Base-by-base conservation (phyloP, 2,329 filamentous ascomycete genomes). In the Beauveria australis region DNA sequence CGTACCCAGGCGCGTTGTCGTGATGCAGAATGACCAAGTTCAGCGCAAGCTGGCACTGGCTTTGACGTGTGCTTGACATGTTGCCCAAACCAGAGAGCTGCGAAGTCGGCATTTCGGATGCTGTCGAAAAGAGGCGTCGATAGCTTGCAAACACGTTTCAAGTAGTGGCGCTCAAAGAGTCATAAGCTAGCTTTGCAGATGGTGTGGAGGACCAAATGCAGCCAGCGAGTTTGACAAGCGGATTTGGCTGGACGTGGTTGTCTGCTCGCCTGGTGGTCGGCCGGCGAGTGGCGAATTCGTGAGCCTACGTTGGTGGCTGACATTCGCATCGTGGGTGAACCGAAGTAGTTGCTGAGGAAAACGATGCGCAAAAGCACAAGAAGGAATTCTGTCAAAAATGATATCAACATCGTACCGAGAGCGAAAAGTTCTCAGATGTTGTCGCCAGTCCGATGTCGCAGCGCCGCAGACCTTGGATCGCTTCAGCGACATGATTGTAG, bases 151-250 rank as follows among this genome's bases (percentile, higher is more conserved):
- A 16, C 46, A 41, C 14, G 22, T 41, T 51, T 49, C 30, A 40
- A 43, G 8, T 10, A 28, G 55, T 58, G 55, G 55, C 55, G 55
- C 37, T 37, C 19, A 19, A 51, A 49, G 46, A 58, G 55, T 51
- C 55, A 58, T 28, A 51, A 28, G 30, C 46, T 51, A 28, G 18
- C 46, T 30, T 22, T 14, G 18, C 46, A 58, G 46, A 49, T 43
- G 55, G 55, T 58, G 55, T 58, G 33, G 18, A 24, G 33, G 46
- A 56, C 41, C n/a, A 47, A 40, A 5, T 28, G 30, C 28, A 47
- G 43, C 26, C 6, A 26, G 30, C n/a, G 9, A 33, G 30, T 33
- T 33, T 33, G 30, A 33, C 33, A 43, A 53, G 33, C 33, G 33
- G 33, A 37, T 37, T 37, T 37, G 33, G 30, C 33, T 37, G 33